Percentiles rank a stretch among this genome's conserved stretches.
Evolutionary conservation across 1,284 basidiomycete species (phyloP).

Genomic region (Peniophora sp.): DNA sequence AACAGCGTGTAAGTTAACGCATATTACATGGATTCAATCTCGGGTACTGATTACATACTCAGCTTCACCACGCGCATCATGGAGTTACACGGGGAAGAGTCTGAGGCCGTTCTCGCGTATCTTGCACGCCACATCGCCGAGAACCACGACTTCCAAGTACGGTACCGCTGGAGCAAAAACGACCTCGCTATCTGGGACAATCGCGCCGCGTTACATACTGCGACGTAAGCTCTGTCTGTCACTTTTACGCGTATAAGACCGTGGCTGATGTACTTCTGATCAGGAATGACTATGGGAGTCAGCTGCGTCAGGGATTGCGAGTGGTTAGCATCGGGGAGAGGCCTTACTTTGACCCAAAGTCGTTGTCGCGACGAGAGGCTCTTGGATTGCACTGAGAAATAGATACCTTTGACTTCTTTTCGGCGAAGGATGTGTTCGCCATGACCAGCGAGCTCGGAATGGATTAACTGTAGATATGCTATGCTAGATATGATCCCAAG

Average conservation of each 20-base stretch:
- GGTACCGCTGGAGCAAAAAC: conserved; percentile 39
- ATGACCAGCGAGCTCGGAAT: too few species aligned
- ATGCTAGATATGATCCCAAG: too few species aligned
- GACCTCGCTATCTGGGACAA: conserved; percentile 54
- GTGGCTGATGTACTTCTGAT: too few species aligned
- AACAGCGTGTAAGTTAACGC: conserved; percentile 34
- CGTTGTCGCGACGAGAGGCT: conserved; percentile 36
- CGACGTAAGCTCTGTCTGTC: conserved; percentile 26
- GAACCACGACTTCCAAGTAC: conserved; percentile 59
- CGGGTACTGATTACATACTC: background rate
- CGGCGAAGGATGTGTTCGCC: too few species aligned
- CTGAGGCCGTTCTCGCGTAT: conserved; percentile 40
- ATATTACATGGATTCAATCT: too few species aligned
- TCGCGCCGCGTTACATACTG: conserved; percentile 43
- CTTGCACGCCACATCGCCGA: conserved; percentile 39
- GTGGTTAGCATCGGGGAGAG: conserved; percentile 57
- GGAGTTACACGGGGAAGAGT: conserved; percentile 53
- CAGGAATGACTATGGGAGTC: conserved; percentile 42
- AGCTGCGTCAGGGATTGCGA: conserved; percentile 44
- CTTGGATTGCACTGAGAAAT: conserved; percentile 22
- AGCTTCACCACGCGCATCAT: conserved; percentile 59
- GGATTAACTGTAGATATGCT: too few species aligned
- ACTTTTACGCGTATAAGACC: conserved; percentile 1
- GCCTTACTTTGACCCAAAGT: conserved; percentile 50
- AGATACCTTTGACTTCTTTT: too few species aligned